Conservation (phyloP, 139 green algal species). For the Axilococcus clingmanii region DNA sequence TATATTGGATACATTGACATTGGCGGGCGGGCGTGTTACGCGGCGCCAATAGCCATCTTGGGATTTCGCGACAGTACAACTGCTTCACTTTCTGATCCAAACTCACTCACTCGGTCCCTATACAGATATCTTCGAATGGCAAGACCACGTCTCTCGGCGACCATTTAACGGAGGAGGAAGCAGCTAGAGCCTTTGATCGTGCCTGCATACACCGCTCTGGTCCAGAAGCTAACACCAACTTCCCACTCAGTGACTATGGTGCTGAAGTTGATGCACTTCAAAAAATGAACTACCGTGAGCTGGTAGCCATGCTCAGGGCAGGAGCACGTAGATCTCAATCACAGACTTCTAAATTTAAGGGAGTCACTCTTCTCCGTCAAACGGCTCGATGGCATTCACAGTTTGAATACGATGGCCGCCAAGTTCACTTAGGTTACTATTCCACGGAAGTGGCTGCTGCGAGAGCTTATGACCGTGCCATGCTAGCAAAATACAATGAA, state of each 20-base stretch:
- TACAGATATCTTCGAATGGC: background rate
- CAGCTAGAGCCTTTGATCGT: slow-evolving; percentile 46
- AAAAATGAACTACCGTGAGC: slow-evolving; percentile 21
- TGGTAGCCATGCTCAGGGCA: slow-evolving; percentile 33
- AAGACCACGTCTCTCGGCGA: slow-evolving; percentile 30
- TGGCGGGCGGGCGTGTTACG: too few relatives aligned
- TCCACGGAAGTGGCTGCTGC: slow-evolving; percentile 20
- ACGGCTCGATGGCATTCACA: slow-evolving; percentile 41
- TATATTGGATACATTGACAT: too few relatives aligned
- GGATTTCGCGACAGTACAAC: too few relatives aligned
- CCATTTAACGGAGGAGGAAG: slow-evolving; percentile 42
- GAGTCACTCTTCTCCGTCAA: slow-evolving; percentile 32
- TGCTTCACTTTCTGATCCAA: too few relatives aligned
- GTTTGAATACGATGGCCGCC: slow-evolving; percentile 32
- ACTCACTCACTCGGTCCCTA: background rate
- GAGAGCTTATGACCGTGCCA: slow-evolving; percentile 30
- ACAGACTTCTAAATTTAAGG: too few relatives aligned
- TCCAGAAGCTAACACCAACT: slow-evolving; percentile 19
- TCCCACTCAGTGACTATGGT: slow-evolving; percentile 9
- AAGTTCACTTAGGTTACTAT: slow-evolving; percentile 40
- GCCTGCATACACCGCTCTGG: slow-evolving; percentile 12
- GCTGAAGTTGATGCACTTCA: slow-evolving; percentile 2
- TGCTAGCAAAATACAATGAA: slow-evolving; percentile 16
- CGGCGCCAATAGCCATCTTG: too few relatives aligned
- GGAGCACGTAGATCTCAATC: slow-evolving; percentile 22